phyloP scores from a whole-genome alignment of 352 stramenopile species.

The Globisporangium camurandrum region DNA sequence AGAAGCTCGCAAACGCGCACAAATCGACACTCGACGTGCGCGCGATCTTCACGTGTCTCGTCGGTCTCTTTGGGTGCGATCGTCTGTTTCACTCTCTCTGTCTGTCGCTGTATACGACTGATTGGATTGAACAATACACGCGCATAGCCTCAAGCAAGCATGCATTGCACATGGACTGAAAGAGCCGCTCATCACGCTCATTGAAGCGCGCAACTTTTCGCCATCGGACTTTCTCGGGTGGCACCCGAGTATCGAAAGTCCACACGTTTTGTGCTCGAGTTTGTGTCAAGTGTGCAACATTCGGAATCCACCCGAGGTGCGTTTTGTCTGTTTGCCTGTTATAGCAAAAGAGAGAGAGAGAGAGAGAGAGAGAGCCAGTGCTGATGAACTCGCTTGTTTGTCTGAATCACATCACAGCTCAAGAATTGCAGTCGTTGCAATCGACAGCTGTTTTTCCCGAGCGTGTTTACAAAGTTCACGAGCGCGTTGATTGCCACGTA shows the following conservation, averaged over 20 bases:
- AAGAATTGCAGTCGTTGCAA: conserved; percentile 41
- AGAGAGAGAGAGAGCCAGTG: too few species aligned
- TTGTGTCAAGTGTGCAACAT: conserved; percentile 66
- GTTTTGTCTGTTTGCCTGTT: not conserved
- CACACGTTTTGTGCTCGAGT: conserved; percentile 62
- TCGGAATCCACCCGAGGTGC: conserved; percentile 63
- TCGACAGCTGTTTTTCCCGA: conserved; percentile 57
- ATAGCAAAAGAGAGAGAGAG: too few species aligned
- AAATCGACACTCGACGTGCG: conserved; percentile 54
- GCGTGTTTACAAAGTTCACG: conserved; percentile 71
- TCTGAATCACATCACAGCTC: not conserved
- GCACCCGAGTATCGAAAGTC: conserved; percentile 70
- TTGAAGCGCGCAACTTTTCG: conserved; percentile 58
- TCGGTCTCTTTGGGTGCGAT: conserved; percentile 62
- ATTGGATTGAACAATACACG: not conserved
- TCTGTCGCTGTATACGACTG: not conserved
- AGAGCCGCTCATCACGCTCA: conserved; percentile 37
- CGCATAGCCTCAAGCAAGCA: conserved; percentile 45
- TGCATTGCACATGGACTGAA: conserved; percentile 53
- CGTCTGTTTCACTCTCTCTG: not conserved
- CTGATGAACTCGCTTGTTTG: not conserved
- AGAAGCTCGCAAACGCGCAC: conserved; percentile 42
- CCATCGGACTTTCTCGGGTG: conserved; percentile 74
- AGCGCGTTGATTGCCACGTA: conserved; percentile 62
- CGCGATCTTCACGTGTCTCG: conserved; percentile 72